These are phyloP conservation scores for Solanum infundibuliforme DNA, from an alignment of 257 asterid genomes.

Conservation along the genomic window DNA sequence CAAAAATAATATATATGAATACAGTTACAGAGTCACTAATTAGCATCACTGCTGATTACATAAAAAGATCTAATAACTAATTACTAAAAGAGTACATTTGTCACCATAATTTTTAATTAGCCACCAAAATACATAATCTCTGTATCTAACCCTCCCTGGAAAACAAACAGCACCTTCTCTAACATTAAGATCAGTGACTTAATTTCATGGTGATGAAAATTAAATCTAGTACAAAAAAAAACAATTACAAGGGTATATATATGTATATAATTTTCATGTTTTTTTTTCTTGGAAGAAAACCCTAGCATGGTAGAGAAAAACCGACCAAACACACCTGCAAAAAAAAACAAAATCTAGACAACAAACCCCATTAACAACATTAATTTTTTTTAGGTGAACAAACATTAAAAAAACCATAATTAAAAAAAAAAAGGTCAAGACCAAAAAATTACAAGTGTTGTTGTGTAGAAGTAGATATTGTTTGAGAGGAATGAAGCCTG, in stretches of 20 bases:
- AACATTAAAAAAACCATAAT: background rate
- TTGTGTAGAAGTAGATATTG: background rate
- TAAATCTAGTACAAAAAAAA: background rate
- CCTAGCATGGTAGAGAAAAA: background rate
- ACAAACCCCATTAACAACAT: background rate
- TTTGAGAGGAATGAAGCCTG: constrained; percentile 27
- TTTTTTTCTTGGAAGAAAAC: background rate
- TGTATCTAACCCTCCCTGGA: background rate
- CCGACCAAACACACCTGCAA: background rate
- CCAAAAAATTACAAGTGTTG: background rate
- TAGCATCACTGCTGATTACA: background rate
- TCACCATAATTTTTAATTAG: background rate
- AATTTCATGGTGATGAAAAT: background rate
- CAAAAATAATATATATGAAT: background rate
- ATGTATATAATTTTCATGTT: background rate
- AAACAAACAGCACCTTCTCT: background rate
- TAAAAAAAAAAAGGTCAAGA: background rate
- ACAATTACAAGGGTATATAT: background rate
- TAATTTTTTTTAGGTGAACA: background rate
- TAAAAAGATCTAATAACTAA: background rate
- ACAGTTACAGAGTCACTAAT: background rate
- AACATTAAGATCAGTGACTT: background rate
- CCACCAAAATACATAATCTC: background rate
- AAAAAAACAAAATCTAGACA: background rate
- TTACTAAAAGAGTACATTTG: background rate